phyloP scores from a whole-genome alignment of 768 basidiomycete species.

The Goffeauzyma gilvescens region DNA sequence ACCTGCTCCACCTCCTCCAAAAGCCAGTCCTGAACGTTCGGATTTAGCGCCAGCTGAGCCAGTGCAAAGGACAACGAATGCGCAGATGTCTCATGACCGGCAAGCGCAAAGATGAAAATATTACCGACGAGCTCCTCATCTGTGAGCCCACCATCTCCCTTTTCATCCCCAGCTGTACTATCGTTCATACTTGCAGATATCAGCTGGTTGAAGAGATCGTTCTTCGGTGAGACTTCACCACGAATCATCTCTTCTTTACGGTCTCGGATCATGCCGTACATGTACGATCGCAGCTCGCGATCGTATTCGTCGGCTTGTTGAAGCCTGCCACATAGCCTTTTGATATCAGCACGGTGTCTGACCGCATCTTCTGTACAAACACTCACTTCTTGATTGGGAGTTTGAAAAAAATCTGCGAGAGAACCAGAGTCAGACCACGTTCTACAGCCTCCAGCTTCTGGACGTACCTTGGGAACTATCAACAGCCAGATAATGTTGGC shows the following conservation, averaged over 20 bases:
- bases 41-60: slow-evolving; percentile 22
- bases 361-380: neutral
- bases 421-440: neutral
- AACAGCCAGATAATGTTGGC: slow-evolving; percentile 11
- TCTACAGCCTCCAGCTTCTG: too few species aligned
- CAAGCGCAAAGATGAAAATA: slow-evolving; percentile 12
- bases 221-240: slow-evolving; percentile 1
- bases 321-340: slow-evolving; percentile 5
- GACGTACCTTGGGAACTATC: slow-evolving; percentile 1
- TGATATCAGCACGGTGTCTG: neutral
- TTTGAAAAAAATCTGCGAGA: slow-evolving; percentile 2
- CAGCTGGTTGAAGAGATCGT: slow-evolving; percentile 10
- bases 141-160: slow-evolving; percentile 13
- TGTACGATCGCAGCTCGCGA: slow-evolving; percentile 6
- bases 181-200: slow-evolving; percentile 11
- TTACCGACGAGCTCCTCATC: slow-evolving; percentile 20
- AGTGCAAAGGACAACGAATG: slow-evolving; percentile 23
- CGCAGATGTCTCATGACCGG: slow-evolving; percentile 25
- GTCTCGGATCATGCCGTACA: slow-evolving; percentile 8
- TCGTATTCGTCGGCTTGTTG: neutral
- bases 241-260: slow-evolving; percentile 1
- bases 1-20: slow-evolving; percentile 15
- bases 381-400: slow-evolving; percentile 7
- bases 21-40: slow-evolving; percentile 22
- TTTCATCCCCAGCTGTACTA: slow-evolving; percentile 2